These are phyloP conservation scores for Alternaria infectoria DNA, from an alignment of 2,329 filamentous ascomycete species.

Conservation along the genomic window DNA sequence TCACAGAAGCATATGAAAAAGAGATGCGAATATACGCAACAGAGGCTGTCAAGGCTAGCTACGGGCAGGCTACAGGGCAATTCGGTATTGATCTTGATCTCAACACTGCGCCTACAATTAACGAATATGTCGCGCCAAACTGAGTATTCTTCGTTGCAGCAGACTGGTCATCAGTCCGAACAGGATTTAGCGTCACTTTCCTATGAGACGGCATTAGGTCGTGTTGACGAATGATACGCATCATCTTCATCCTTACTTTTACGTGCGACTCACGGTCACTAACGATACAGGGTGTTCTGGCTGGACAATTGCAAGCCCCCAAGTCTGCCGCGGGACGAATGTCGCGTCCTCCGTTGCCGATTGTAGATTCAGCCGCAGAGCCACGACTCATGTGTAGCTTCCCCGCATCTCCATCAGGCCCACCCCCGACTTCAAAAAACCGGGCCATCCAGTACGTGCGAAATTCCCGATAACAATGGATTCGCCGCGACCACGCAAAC, in stretches of 20 bases:
- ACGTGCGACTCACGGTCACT: neutral
- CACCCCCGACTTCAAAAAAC: conserved; percentile 11
- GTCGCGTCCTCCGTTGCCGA: neutral
- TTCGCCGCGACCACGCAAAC: conserved; percentile 35
- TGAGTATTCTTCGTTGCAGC: neutral
- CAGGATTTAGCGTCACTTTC: neutral
- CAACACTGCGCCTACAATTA: conserved; percentile 17
- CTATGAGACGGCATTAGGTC: neutral
- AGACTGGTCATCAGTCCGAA: neutral
- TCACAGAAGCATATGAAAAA: conserved; percentile 48
- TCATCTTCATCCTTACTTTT: neutral
- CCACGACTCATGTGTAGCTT: conserved; percentile 5
- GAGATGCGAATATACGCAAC: conserved; percentile 47
- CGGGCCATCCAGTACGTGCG: conserved; percentile 13
- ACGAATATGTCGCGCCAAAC: conserved; percentile 28
- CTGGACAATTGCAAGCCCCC: neutral
- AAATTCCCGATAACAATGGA: conserved; percentile 22
- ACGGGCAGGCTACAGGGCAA: conserved; percentile 40
- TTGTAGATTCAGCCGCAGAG: neutral
- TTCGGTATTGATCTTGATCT: conserved; percentile 29
- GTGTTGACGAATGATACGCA: neutral
- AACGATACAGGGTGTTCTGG: neutral
- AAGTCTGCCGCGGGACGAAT: neutral
- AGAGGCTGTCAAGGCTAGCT: conserved; percentile 59
- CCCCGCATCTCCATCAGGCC: conserved; percentile 9